Evolutionary conservation across 2,329 filamentous ascomycete species (phyloP), one percentile per base, ranked within the genome.

Genomic region (Sporothrix luriei): DNA sequence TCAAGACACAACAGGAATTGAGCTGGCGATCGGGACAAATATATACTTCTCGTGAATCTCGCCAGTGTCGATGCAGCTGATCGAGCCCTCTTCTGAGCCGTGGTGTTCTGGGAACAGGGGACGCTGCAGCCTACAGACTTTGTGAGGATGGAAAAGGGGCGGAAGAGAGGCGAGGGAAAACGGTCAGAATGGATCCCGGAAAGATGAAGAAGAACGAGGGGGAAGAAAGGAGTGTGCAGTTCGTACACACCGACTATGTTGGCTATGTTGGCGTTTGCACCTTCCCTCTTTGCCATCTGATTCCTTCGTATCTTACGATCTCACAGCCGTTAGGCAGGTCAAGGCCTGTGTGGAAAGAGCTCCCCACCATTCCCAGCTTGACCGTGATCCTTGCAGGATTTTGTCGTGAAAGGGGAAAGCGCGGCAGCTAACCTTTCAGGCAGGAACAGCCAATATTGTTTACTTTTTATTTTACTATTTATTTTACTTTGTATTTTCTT

Each of bases 51-150:
- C n/a, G 19, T 4, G 16, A 46, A 46, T 51, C 1, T 33, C 33
- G n/a, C 10, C 51, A 43, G 49, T 61, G 54, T 43, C 38, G 66
- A n/a, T 19, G 14, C 14, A 16, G 33, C 33, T 4, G 33, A 9
- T 33, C 66, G 40, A 54, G 52, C 52, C 24, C 49, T 43, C 62
- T 21, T 66, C 16, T 52, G 62, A 38, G 40, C 9, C 14, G 38
- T 19, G 38, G 46, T 3, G 16, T 26, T 7, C 7, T 65, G 29
- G 29, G 33, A 29, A 66, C 11, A 46, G 51, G 38, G 16, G 65
- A 64, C 51, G 51, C 65, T 67, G 65, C 65, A 55, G 65, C 65
- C 65, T 67, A 40, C 48, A 43, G 38, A 46, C 33, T 21, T 61
- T 19, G 54, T 26, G 21, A 61, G 57, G 21, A 46, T n/a, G 24